Evolutionary conservation across 768 basidiomycete genomes (phyloP).

Genomic region (Boletus rex-veris): DNA sequence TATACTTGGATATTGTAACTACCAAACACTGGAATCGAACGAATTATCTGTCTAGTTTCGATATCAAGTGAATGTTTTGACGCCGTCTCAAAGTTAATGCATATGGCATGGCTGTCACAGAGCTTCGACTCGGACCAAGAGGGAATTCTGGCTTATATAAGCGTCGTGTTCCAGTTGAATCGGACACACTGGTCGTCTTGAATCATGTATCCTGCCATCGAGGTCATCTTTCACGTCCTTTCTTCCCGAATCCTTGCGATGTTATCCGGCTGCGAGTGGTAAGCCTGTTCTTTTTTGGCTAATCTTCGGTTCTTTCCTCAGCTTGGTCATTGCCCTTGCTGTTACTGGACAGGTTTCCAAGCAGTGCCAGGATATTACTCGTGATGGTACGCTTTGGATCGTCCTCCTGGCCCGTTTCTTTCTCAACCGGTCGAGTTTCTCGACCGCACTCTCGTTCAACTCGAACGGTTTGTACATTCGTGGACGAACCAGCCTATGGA

Average conservation of each 20-base stretch:
- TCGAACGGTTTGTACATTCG: background rate
- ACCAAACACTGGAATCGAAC: too few species aligned
- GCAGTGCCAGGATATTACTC: background rate
- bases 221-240: background rate
- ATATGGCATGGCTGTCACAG: too few species aligned
- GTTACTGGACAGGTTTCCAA: background rate
- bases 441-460: background rate
- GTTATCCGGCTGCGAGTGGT: background rate
- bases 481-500: background rate
- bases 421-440: background rate
- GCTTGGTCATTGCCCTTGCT: too few species aligned
- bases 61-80: too few species aligned
- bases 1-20: too few species aligned
- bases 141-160: too few species aligned
- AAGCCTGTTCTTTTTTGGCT: background rate
- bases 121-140: too few species aligned
- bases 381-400: background rate
- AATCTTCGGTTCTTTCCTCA: too few species aligned
- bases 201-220: background rate
- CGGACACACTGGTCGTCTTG: too few species aligned
- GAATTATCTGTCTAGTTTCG: too few species aligned
- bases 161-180: too few species aligned
- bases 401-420: background rate
- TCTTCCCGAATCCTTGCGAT: background rate
- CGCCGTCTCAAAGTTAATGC: too few species aligned